These are phyloP conservation scores for Meira miltonrushii DNA, from an alignment of 1,284 basidiomycete genomes.

Conservation along the genomic window DNA sequence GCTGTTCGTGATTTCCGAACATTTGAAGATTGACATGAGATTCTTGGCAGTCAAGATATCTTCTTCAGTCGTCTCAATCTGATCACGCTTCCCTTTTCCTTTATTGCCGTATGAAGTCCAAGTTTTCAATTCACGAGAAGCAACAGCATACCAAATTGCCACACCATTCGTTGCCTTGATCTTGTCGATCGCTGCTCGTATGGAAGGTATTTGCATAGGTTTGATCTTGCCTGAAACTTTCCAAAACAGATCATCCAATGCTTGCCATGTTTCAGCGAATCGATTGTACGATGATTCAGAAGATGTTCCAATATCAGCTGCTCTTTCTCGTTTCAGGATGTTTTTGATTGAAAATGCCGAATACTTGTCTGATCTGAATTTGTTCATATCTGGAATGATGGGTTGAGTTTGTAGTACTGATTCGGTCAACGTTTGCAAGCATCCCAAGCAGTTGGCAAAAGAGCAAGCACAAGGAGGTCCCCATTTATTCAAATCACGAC, in stretches of 20 bases:
- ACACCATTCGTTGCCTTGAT: conserved; percentile 17
- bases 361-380: too few relatives aligned
- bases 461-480: conserved; percentile 28
- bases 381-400: neutral
- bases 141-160: conserved; percentile 24
- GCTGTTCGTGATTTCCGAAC: too few relatives aligned
- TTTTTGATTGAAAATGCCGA: conserved; percentile 10
- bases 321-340: neutral
- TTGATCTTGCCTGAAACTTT: conserved; percentile 16
- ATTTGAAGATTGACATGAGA: too few relatives aligned
- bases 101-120: neutral
- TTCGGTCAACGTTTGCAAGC: conserved; percentile 19
- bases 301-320: conserved; percentile 1
- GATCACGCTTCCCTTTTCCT: neutral
- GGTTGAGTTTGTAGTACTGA: conserved; percentile 13
- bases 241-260: conserved; percentile 19
- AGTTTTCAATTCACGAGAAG: conserved; percentile 18
- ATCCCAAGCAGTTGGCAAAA: conserved; percentile 19
- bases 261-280: conserved; percentile 14
- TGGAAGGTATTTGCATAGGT: conserved; percentile 13
- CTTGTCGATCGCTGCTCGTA: conserved; percentile 9
- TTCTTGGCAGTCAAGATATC: neutral
- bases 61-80: neutral
- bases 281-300: conserved; percentile 8
- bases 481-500: conserved; percentile 16